Evolutionary conservation across 2,329 filamentous ascomycete genomes (phyloP), one percentile per base, ranked within the genome.

Genomic region (Chrysoporthe puriensis): DNA sequence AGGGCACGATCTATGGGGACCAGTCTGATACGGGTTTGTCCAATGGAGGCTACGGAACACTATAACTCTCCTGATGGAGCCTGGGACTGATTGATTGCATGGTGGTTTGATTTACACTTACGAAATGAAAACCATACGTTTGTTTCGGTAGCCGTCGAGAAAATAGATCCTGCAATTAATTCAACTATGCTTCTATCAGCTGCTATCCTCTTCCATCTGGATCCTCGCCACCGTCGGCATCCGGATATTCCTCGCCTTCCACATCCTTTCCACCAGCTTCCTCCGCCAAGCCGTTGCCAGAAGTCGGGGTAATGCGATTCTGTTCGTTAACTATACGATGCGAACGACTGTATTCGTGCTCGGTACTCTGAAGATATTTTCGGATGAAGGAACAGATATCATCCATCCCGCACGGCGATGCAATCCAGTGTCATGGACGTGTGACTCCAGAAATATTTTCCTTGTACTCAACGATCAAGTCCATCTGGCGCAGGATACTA

Each of bases 41-140:
- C 4, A 75, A 75, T 46, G 72, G 70, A 5, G 73, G 74, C 5
- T 75, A 75, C 60, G 74, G 73, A 1, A 74, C 71, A n/a, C 34
- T 69, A 34, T 69, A 48, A 63, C 43, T 42, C 4, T 14, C 3
- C 14, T 21, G n/a, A 16, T 16, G 6, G 7, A 34, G 5, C 48
- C n/a, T 42, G 8, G 18, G 36, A 18, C n/a, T 26, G 26, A 26
- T 26, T 26, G 26, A 26, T 26, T 26, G 26, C 26, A 26, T 26
- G 26, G 26, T 26, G 26, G 26, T 26, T 26, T 26, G 26, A 26
- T 26, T 26, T 26, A n/a, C 54, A 32, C 32, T 18, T 40, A 18
- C 14, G 32, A n/a, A 40, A 57, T 32, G 14, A 2, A 9, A 18
- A 40, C 7, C 2, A 8, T 40, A 7, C 34, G 5, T 26, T 14